A percentile compares a stretch with the other conserved stretches of the same genome.
These are phyloP conservation scores for Castanea sativa DNA, from an alignment of 306 rosid genomes.

Conservation along the genomic window DNA sequence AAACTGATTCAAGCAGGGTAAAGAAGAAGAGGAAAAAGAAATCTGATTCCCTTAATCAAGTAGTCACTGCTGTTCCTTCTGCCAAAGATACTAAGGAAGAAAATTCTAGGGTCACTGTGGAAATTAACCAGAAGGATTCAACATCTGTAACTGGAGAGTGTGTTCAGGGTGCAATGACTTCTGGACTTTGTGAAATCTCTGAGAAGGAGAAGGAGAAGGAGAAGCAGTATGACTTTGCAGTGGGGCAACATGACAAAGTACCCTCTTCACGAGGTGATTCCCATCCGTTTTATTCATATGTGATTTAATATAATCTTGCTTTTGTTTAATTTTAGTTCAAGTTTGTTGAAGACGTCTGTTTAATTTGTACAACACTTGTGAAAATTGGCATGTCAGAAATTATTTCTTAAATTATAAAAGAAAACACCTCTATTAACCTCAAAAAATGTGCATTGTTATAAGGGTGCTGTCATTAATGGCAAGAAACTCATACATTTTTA, in stretches of 20 bases:
- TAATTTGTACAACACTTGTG: background rate
- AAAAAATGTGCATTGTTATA: background rate
- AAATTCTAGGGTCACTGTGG: slow-evolving; percentile 12
- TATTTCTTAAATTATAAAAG: background rate
- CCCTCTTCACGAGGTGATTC: slow-evolving; percentile 31
- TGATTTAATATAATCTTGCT: background rate
- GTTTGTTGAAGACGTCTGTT: background rate
- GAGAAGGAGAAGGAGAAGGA: slow-evolving; percentile 20
- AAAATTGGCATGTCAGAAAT: background rate
- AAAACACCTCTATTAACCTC: background rate
- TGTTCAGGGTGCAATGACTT: slow-evolving; percentile 29
- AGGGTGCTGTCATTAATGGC: background rate
- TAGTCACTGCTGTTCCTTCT: slow-evolving; percentile 28
- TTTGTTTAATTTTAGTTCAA: background rate
- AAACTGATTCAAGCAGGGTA: slow-evolving; percentile 12
- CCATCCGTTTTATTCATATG: slow-evolving; percentile 17
- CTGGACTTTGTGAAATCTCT: slow-evolving; percentile 21
- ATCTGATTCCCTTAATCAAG: slow-evolving; percentile 22
- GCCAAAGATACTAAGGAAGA: slow-evolving; percentile 34
- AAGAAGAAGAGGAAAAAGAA: slow-evolving; percentile 35
- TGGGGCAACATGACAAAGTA: slow-evolving; percentile 13
- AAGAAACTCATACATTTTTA: background rate
- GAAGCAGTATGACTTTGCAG: slow-evolving; percentile 29
- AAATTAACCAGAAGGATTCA: slow-evolving; percentile 5
- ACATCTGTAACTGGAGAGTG: slow-evolving; percentile 23